Percentiles rank a stretch among this genome's conserved stretches.
These are phyloP conservation scores for Pisolithus thermaeus DNA, from an alignment of 1,284 basidiomycete genomes.

Conservation along the genomic window DNA sequence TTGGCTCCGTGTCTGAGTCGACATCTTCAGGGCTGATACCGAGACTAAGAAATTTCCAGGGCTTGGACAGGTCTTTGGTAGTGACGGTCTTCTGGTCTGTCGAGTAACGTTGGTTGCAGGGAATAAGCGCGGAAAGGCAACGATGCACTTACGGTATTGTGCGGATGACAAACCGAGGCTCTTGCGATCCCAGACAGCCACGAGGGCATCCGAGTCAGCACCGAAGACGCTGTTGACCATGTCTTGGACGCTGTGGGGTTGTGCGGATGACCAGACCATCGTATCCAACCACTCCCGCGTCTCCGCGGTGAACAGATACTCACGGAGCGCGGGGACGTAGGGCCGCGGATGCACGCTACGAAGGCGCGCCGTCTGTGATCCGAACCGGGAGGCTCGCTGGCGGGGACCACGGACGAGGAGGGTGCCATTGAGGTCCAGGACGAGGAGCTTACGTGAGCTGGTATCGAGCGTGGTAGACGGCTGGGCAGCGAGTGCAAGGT, in stretches of 20 bases:
- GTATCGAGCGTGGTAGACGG: slow-evolving; percentile 32
- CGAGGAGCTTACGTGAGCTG: slow-evolving; percentile 57
- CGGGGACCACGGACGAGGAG: slow-evolving; percentile 58
- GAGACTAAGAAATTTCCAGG: slow-evolving; percentile 45
- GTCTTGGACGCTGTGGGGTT: slow-evolving; percentile 70
- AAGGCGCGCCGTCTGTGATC: slow-evolving; percentile 24
- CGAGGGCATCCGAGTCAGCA: slow-evolving; percentile 36
- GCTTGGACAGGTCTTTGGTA: slow-evolving; percentile 70
- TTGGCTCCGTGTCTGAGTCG: slow-evolving; percentile 5
- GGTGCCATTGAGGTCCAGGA: slow-evolving; percentile 81
- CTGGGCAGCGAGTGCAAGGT: slow-evolving; percentile 32
- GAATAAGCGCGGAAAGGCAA: slow-evolving; percentile 2
- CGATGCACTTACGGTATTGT: slow-evolving; percentile 52
- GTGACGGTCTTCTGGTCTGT: slow-evolving; percentile 63
- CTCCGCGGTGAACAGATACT: slow-evolving; percentile 55
- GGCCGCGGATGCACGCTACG: slow-evolving; percentile 49
- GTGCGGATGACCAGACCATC: slow-evolving; percentile 86
- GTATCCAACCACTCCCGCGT: slow-evolving; percentile 65
- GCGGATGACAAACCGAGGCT: slow-evolving; percentile 56
- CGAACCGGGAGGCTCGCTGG: slow-evolving; percentile 25
- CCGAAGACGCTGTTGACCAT: slow-evolving; percentile 63
- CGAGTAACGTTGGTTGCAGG: slow-evolving; percentile 7
- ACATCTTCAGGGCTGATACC: slow-evolving; percentile 1
- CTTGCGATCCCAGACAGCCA: slow-evolving; percentile 75
- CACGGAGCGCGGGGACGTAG: slow-evolving; percentile 59